Conservation (phyloP, 164 flowering plant species). For the Warburgia ugandensis region DNA sequence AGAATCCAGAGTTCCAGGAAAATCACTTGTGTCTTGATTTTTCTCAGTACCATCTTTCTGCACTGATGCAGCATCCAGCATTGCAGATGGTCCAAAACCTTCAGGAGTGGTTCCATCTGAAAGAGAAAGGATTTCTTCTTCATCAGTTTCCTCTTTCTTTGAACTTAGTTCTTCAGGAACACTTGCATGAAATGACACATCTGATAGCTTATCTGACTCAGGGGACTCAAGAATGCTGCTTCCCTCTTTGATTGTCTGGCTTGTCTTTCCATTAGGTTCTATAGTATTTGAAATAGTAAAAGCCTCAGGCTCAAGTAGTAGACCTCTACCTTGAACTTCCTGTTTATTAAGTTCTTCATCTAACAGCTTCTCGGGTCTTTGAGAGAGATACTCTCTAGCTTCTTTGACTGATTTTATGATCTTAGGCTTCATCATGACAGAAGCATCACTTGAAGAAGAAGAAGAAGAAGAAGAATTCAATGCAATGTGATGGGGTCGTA, state of each 20-base stretch:
- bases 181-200: slow-evolving; percentile 10
- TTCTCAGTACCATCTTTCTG: slow-evolving; percentile 5
- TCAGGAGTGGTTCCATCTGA: slow-evolving; percentile 5
- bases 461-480: too few relatives aligned
- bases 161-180: slow-evolving; percentile 9
- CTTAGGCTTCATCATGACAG: slow-evolving; percentile 32
- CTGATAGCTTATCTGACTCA: slow-evolving; percentile 10
- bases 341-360: too few relatives aligned
- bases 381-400: slow-evolving; percentile 68
- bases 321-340: too few relatives aligned
- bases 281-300: slow-evolving; percentile 10
- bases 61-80: not conserved
- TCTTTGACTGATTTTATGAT: slow-evolving; percentile 65
- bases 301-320: slow-evolving; percentile 9
- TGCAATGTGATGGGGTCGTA: slow-evolving; percentile 8
- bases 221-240: slow-evolving; percentile 7
- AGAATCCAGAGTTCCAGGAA: too few relatives aligned
- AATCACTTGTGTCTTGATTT: slow-evolving; percentile 3
- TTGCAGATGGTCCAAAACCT: not conserved
- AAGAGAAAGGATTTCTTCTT: slow-evolving; percentile 5
- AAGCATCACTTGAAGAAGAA: slow-evolving; percentile 10
- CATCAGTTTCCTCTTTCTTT: slow-evolving; percentile 6
- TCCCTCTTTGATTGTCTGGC: slow-evolving; percentile 7
- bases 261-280: slow-evolving; percentile 7
- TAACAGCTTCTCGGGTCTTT: slow-evolving; percentile 16